Evolutionary conservation across 2,329 filamentous ascomycete genomes (phyloP).

Genomic region (Sporothrix mexicana): DNA sequence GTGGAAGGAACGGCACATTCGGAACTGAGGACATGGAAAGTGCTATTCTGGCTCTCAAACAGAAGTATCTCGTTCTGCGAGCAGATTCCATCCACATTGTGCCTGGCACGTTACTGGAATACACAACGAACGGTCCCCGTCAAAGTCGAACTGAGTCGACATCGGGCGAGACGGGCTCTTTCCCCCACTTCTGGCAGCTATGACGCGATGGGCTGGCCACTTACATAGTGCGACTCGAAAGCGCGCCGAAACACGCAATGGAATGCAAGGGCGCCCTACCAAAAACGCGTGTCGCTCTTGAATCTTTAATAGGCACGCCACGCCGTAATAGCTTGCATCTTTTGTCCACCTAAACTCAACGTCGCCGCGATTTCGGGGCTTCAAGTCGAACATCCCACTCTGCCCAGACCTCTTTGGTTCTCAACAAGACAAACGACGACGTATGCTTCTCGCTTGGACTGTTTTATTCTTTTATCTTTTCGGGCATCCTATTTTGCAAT

Average conservation of each 20-base stretch:
- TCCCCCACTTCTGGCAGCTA: constrained; percentile 18
- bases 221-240: not conserved
- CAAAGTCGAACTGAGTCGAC: not conserved
- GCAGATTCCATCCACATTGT: constrained; percentile 6
- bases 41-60: not conserved
- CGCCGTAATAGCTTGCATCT: constrained; percentile 12
- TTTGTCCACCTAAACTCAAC: not conserved
- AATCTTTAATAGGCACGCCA: not conserved
- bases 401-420: not conserved
- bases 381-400: not conserved
- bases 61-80: not conserved
- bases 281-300: constrained; percentile 13
- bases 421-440: not conserved
- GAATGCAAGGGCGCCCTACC: constrained; percentile 11
- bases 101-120: not conserved
- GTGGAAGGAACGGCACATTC: constrained; percentile 6
- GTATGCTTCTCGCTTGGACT: too few species aligned
- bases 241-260: constrained; percentile 9
- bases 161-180: not conserved
- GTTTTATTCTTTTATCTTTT: not conserved
- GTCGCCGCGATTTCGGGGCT: constrained; percentile 9
- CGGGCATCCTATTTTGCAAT: not conserved
- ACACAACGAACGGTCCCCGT: not conserved
- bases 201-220: constrained; percentile 23
- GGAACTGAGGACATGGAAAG: not conserved